A percentile compares a stretch with the other conserved stretches of the same genome.
Evolutionary conservation across 2,329 filamentous ascomycete species (phyloP).

Genomic region (Penicillium sp.): DNA sequence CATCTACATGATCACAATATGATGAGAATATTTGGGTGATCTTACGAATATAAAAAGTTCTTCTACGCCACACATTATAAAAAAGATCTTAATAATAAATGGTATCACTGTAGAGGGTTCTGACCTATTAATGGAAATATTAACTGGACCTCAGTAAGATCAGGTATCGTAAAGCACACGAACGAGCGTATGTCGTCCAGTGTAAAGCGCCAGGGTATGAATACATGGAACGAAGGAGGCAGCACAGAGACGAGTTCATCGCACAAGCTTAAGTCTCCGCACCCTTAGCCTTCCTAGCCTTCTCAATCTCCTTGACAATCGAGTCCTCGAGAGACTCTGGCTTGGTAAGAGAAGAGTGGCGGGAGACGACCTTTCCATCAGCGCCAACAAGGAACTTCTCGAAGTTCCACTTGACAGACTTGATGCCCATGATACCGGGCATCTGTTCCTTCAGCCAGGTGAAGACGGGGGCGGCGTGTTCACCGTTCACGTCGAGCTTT

Average conservation of each 20-base stretch:
- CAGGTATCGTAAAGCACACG: not conserved
- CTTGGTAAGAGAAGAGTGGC: conserved; percentile 87
- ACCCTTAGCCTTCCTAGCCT: conserved; percentile 42
- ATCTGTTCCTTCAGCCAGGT: conserved; percentile 70
- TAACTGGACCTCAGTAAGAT: not conserved
- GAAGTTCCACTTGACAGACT: conserved; percentile 98
- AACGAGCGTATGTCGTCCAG: conserved; percentile 5
- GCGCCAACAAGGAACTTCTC: conserved; percentile 92
- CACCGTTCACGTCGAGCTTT: conserved; percentile 93
- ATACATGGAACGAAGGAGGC: conserved; percentile 1
- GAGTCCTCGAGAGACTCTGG: conserved; percentile 74
- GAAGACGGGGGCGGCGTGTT: conserved; percentile 73
- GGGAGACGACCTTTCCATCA: conserved; percentile 78
- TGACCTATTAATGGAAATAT: not conserved
- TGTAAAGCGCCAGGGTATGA: conserved; percentile 1
- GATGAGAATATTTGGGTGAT: not conserved
- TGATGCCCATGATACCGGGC: conserved; percentile 81
- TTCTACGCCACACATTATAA: not conserved
- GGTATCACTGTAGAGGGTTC: not conserved
- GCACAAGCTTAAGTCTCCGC: not conserved
- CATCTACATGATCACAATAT: not conserved
- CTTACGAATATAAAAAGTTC: not conserved
- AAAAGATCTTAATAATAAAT: not conserved
- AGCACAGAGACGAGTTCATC: conserved; percentile 6
- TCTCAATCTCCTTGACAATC: conserved; percentile 72